These are phyloP conservation scores for Penicillium aurantiogriseum DNA, from an alignment of 2,329 filamentous ascomycete genomes.

Conservation along the genomic window DNA sequence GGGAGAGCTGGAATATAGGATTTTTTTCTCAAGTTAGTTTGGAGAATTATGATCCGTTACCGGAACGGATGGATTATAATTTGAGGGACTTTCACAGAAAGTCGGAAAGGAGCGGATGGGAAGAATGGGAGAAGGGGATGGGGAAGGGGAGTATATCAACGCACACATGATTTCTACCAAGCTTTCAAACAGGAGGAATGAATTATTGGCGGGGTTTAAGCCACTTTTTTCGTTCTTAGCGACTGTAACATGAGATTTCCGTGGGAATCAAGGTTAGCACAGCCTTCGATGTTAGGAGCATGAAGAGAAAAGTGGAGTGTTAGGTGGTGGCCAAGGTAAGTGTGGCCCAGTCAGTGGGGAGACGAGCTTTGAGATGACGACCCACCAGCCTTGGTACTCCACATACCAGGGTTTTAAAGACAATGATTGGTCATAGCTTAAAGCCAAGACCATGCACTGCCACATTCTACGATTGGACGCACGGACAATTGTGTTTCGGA, in stretches of 20 bases:
- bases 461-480: slow-evolving; percentile 5
- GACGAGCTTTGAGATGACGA: neutral
- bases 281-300: slow-evolving; percentile 1
- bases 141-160: slow-evolving; percentile 6
- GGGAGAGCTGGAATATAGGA: slow-evolving; percentile 21
- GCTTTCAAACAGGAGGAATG: slow-evolving; percentile 9
- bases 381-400: neutral
- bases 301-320: neutral
- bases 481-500: slow-evolving; percentile 1
- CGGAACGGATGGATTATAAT: neutral
- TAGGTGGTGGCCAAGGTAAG: neutral
- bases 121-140: neutral
- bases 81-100: slow-evolving; percentile 1
- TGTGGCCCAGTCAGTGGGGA: slow-evolving; percentile 3
- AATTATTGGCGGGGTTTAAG: slow-evolving; percentile 11
- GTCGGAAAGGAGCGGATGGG: slow-evolving; percentile 1
- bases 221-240: slow-evolving; percentile 14
- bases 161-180: slow-evolving; percentile 23
- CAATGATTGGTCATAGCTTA: neutral
- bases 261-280: slow-evolving; percentile 5
- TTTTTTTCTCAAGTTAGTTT: neutral
- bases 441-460: slow-evolving; percentile 17
- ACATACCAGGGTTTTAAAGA: neutral
- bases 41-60: neutral
- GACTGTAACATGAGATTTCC: neutral